Evolutionary conservation across 306 rosid genomes (phyloP), one percentile per base, ranked within the genome.

Genomic region (Lupinus albus): DNA sequence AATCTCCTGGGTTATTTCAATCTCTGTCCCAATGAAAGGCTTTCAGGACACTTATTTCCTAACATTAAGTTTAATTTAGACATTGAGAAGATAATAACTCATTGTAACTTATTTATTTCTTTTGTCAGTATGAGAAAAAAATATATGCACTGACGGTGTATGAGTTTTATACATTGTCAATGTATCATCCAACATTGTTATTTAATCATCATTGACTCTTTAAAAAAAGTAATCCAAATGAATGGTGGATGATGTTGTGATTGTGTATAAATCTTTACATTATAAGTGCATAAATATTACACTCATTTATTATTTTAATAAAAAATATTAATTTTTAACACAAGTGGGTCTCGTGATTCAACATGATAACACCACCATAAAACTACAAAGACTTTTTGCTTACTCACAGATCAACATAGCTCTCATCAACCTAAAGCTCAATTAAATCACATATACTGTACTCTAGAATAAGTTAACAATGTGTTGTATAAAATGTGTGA

Each of bases 381-480:
- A 57, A 61, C 54, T 10, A 61, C 36, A 18, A 50, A 28, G 53
- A 44, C 5, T 44, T 44, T 44, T 46, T 16, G 8, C 17, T 46
- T 45, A 14, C 16, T 12, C 72, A 63, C 14, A n/a, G 41, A 83
- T 86, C 33, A 28, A 79, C 83, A 80, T 70, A 74, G 63, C 72
- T 84, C 77, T 81, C 79, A 82, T 18, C 74, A 17, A 59, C 46
- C 53, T 33, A 9, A 73, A 86, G 81, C 11, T 28, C 59, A 53
- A 53, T 60, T 47, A n/a, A 63, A 68, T 41, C 35, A 35, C 25
- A 68, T 13, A 55, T 41, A 21, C 41, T 49, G 55, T 45, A 39
- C 65, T 44, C 61, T 3, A 25, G 30, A 25, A 25, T 25, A 25
- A 25, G 30, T 25, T 44, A 36, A 67, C 59, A 53, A 35, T n/a